These are phyloP conservation scores for Xylariaceae sp. DNA, from an alignment of 2,329 filamentous ascomycete species.

Conservation along the genomic window DNA sequence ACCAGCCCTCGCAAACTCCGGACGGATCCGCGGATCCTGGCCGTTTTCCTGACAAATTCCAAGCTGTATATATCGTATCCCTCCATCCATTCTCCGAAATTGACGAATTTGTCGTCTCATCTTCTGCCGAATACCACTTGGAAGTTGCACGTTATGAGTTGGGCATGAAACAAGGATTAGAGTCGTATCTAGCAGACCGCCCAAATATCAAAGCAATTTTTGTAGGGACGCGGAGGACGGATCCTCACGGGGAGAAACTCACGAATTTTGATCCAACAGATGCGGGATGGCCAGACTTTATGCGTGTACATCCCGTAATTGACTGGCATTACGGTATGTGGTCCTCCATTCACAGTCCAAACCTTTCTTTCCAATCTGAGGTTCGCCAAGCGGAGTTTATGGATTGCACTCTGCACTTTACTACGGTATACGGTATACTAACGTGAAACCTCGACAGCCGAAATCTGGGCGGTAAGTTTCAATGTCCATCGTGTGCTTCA, in stretches of 20 bases:
- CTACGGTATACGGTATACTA: background rate
- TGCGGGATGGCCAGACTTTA: constrained; percentile 86
- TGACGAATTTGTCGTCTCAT: constrained; percentile 77
- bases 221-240: constrained; percentile 86
- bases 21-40: constrained; percentile 25
- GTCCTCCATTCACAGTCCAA: background rate
- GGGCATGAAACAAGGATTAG: constrained; percentile 81
- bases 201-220: constrained; percentile 77
- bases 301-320: constrained; percentile 93
- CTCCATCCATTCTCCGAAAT: constrained; percentile 84
- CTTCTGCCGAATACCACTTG: constrained; percentile 73
- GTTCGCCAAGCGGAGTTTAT: too few species aligned
- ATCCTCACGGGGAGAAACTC: constrained; percentile 83
- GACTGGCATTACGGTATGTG: constrained; percentile 81
- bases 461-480: constrained; percentile 30
- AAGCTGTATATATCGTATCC: constrained; percentile 88
- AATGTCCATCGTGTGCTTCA: background rate
- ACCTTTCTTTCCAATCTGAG: background rate
- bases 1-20: constrained; percentile 32
- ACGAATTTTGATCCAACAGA: constrained; percentile 89
- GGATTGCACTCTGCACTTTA: too few species aligned
- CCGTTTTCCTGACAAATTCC: constrained; percentile 57
- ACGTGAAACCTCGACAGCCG: constrained; percentile 13
- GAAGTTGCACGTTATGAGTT: constrained; percentile 72
- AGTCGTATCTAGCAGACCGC: constrained; percentile 72